Evolutionary conservation across 257 asterid genomes (phyloP).

Genomic region (Scutellaria galericulata): DNA sequence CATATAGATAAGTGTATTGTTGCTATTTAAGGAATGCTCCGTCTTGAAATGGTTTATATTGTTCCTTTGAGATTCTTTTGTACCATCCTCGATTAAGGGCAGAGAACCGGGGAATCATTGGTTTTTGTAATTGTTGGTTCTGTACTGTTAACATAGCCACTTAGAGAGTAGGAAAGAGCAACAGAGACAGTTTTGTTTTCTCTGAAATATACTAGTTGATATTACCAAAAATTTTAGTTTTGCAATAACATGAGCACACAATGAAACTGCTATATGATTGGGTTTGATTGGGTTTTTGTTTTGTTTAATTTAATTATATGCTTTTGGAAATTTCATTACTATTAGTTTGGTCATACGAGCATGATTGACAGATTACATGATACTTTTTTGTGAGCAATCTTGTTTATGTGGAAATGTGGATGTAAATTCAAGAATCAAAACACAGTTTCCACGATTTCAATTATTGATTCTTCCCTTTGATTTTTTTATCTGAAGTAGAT

Average conservation of each 20-base stretch:
- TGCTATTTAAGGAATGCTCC: conserved; percentile 6
- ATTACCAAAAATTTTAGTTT: not conserved
- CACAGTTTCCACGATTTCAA: no score
- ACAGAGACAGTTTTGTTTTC: not conserved
- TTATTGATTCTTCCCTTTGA: no score
- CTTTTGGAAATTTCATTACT: no score
- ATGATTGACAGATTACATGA: no score
- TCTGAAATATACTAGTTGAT: not conserved
- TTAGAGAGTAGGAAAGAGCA: conserved; percentile 2
- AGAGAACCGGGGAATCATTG: not conserved
- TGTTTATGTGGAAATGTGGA: no score
- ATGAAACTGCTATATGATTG: no score
- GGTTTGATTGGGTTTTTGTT: no score
- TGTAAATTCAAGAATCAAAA: no score
- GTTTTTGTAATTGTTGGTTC: conserved; percentile 23
- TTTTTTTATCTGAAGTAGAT: no score
- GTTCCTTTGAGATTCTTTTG: conserved; percentile 31
- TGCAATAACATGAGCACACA: not conserved
- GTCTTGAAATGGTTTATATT: conserved; percentile 14
- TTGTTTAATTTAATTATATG: no score
- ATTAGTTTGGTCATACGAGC: no score
- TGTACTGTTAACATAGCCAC: conserved; percentile 25
- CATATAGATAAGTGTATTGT: not conserved
- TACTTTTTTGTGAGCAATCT: no score
- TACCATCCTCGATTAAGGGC: conserved; percentile 12